phyloP scores from a whole-genome alignment of 2,329 filamentous ascomycete species.

The Fusarium nygamai region DNA sequence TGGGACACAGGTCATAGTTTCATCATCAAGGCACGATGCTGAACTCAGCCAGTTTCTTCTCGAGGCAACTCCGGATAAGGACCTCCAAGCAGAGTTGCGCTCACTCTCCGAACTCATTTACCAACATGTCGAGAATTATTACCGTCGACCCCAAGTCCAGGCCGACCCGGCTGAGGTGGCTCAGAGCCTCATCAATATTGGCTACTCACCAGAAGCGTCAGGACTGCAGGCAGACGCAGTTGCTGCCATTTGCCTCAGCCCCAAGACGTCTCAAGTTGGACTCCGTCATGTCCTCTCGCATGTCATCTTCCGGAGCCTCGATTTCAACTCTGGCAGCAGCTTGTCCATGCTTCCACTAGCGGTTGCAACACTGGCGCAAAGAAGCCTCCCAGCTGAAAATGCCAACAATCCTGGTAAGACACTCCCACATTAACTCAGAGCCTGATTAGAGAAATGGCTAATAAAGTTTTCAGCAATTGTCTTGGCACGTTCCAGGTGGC shows the following conservation, averaged over 20 bases:
- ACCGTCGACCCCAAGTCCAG: conserved; percentile 45
- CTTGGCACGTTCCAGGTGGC: conserved; percentile 54
- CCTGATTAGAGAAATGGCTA: not conserved
- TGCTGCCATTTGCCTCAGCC: conserved; percentile 46
- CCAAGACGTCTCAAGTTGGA: conserved; percentile 45
- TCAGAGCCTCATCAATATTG: conserved; percentile 40
- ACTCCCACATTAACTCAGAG: not conserved
- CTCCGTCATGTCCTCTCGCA: conserved; percentile 53
- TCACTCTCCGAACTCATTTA: conserved; percentile 50
- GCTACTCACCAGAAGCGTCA: conserved; percentile 33
- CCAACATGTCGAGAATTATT: conserved; percentile 54
- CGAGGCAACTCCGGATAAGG: conserved; percentile 49
- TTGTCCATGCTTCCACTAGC: conserved; percentile 52
- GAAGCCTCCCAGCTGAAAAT: conserved; percentile 43
- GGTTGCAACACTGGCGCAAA: conserved; percentile 45
- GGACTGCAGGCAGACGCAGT: conserved; percentile 31
- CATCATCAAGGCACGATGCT: conserved; percentile 22
- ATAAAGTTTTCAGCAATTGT: conserved; percentile 20
- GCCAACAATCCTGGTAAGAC: conserved; percentile 46
- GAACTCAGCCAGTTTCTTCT: conserved; percentile 51
- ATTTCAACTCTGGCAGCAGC: conserved; percentile 39
- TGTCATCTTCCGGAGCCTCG: conserved; percentile 49
- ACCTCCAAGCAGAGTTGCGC: conserved; percentile 47
- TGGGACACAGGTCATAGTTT: conserved; percentile 20
- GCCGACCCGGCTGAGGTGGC: conserved; percentile 31